Percentiles rank a stretch among this genome's conserved stretches.
phyloP scores from a whole-genome alignment of 768 basidiomycete genomes.

The Stropharia rugosoannulata region DNA sequence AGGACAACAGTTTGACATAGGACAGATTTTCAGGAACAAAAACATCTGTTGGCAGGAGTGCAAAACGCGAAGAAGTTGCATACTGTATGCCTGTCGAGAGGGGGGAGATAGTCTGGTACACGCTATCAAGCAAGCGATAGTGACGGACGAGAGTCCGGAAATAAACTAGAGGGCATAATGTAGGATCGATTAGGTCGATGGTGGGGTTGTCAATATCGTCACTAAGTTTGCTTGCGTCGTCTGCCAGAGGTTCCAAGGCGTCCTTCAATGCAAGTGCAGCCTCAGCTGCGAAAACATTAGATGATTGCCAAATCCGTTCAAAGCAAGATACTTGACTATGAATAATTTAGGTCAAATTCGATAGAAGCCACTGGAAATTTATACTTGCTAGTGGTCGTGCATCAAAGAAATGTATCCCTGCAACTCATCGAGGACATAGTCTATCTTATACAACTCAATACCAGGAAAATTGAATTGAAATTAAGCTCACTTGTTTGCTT shows the following conservation, averaged over 20 bases:
- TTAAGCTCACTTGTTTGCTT: slow-evolving; percentile 34
- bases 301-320: slow-evolving; percentile 53
- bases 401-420: slow-evolving; percentile 40
- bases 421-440: slow-evolving; percentile 51
- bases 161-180: slow-evolving; percentile 38
- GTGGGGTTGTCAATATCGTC: slow-evolving; percentile 16
- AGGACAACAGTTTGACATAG: slow-evolving; percentile 35
- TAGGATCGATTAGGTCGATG: slow-evolving; percentile 38
- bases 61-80: slow-evolving; percentile 37
- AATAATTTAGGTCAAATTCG: background rate
- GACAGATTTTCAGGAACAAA: slow-evolving; percentile 26
- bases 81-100: slow-evolving; percentile 31
- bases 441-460: slow-evolving; percentile 28
- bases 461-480: background rate
- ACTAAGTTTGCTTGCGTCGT: slow-evolving; percentile 1
- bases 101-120: slow-evolving; percentile 24
- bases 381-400: slow-evolving; percentile 38
- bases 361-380: background rate
- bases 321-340: slow-evolving; percentile 54
- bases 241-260: slow-evolving; percentile 22
- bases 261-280: slow-evolving; percentile 16
- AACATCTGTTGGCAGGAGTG: slow-evolving; percentile 46
- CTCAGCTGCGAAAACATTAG: slow-evolving; percentile 19
- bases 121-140: slow-evolving; percentile 14
- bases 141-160: slow-evolving; percentile 35